Evolutionary conservation across 192 early-diverging fungal species (phyloP), one percentile per base, ranked within the genome.

Genomic region (Backusella liffmaniae): DNA sequence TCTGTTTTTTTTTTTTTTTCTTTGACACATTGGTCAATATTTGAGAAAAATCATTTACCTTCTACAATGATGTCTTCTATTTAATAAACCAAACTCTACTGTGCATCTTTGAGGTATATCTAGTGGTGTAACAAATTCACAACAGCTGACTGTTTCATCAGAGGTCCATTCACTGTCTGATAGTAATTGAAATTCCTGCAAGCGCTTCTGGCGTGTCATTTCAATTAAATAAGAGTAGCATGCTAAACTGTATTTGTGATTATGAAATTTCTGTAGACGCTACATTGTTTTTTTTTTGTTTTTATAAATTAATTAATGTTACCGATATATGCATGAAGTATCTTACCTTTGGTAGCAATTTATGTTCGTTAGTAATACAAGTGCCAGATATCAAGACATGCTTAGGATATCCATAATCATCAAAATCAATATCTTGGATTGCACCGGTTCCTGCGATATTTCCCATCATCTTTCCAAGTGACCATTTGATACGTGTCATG

Each of bases 11-110:
- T 8, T 23, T 21, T 29, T 26, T 21, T 56, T 56, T 56, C 7
- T 56, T n/a, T 26, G 23, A n/a, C 46, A 49, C 5, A 49, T 49
- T 16, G 5, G n/a, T 49, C 46, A 16, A 49, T 18, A 5, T 49
- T 18, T 49, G 16, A 49, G 18, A 49, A n/a, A n/a, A 49, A 49
- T 0, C 46, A 49, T 44, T 32, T 72, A 71, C 70, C 70, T 71
- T 39, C 70, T 39, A 44, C 70, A 71, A 71, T 72, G 70, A 32
- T 72, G 70, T 18, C 41, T 39, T 21, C 70, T 39, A 4, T 72
- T 39, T 29, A 72, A 44, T 39, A 72, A 16, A 18, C 70, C 70
- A 72, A 72, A 72, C 12, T 72, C 29, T 46, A 46, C 70, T 15
- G 70, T 44, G 5, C 70, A 72, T 6, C 26, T 26, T 15, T 39